Conservation (phyloP, 768 basidiomycete genomes). For the Boletus coccyginus region DNA sequence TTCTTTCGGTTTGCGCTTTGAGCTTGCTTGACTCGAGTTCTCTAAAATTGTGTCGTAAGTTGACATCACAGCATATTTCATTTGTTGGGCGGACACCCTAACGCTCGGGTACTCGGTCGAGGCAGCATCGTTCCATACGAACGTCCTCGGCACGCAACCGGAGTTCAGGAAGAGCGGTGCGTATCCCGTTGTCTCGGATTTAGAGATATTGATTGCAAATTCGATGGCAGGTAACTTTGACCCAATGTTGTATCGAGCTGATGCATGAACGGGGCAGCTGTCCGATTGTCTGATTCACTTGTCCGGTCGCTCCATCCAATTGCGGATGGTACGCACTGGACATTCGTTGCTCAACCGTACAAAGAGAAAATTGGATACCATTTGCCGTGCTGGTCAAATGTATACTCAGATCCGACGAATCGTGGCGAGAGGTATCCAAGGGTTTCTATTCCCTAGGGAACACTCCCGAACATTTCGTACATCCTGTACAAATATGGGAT, state of each 20-base stretch:
- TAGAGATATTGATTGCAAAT: conserved; percentile 20
- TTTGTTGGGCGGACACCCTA: conserved; percentile 21
- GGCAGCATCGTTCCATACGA: conserved; percentile 19
- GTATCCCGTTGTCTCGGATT: conserved; percentile 21
- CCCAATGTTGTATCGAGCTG: conserved; percentile 12
- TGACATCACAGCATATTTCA: conserved; percentile 28
- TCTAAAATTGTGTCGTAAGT: conserved; percentile 34
- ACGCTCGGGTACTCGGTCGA: conserved; percentile 28
- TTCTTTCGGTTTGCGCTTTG: conserved; percentile 25
- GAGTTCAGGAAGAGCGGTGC: conserved; percentile 14
- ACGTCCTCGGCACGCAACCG: not conserved
- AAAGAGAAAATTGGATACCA: too few species aligned
- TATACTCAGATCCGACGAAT: too few species aligned
- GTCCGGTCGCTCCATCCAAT: too few species aligned
- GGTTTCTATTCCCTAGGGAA: too few species aligned
- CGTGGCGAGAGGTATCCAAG: too few species aligned
- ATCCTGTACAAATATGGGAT: too few species aligned
- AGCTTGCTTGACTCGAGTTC: conserved; percentile 33
- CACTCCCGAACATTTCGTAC: too few species aligned
- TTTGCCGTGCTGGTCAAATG: too few species aligned
- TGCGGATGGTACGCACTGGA: too few species aligned
- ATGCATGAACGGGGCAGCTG: not conserved
- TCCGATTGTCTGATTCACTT: too few species aligned
- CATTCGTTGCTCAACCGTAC: too few species aligned
- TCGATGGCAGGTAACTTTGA: conserved; percentile 8